Evolutionary conservation across 2,329 filamentous ascomycete genomes (phyloP).

Genomic region (Oidium heveae): DNA sequence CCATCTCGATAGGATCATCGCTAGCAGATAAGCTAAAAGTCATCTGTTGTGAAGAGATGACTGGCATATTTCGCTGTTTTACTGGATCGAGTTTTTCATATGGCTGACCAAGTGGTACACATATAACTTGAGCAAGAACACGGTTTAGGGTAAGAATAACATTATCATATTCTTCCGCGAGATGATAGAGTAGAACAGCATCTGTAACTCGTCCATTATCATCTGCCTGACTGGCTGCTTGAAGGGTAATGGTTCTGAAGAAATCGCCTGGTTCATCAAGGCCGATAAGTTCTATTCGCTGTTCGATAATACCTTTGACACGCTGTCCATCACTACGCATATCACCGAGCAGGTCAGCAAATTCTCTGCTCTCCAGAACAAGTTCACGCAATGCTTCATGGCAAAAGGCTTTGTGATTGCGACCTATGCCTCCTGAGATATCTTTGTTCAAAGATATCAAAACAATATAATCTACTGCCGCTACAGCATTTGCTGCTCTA

Average conservation of each 20-base stretch:
- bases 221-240: constrained; percentile 78
- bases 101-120: constrained; percentile 63
- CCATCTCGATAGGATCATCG: constrained; percentile 38
- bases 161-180: constrained; percentile 84
- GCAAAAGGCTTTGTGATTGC: constrained; percentile 57
- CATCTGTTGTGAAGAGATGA: constrained; percentile 2
- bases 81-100: constrained; percentile 40
- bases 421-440: constrained; percentile 45
- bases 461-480: constrained; percentile 78
- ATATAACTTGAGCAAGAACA: constrained; percentile 69
- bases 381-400: constrained; percentile 84
- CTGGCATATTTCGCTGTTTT: constrained; percentile 13
- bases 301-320: constrained; percentile 68
- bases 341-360: constrained; percentile 79
- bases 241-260: constrained; percentile 72
- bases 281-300: constrained; percentile 58
- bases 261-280: constrained; percentile 62
- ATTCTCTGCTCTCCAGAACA: constrained; percentile 89
- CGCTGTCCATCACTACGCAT: constrained; percentile 66
- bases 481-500: constrained; percentile 66
- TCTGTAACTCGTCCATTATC: constrained; percentile 86
- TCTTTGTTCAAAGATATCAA: constrained; percentile 84
- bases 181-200: constrained; percentile 78
- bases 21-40: constrained; percentile 37
- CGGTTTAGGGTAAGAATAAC: constrained; percentile 81